These are phyloP conservation scores for Aureobasidium leucospermi DNA, from an alignment of 2,329 filamentous ascomycete species.

Conservation along the genomic window DNA sequence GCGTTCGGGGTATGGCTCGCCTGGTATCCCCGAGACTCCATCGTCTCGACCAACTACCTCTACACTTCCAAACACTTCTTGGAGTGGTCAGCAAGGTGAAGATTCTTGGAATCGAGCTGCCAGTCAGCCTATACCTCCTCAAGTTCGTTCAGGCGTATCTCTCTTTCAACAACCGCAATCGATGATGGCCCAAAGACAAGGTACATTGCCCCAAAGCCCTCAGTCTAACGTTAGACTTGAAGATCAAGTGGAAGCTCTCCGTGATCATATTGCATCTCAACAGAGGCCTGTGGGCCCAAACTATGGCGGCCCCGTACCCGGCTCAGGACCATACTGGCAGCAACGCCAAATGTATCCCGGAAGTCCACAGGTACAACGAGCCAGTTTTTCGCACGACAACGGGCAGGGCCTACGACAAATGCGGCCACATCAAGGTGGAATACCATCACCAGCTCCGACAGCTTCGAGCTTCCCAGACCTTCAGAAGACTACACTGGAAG, in stretches of 20 bases:
- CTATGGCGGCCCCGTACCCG: background rate
- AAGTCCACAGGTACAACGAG: slow-evolving; percentile 12
- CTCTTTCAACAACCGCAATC: slow-evolving; percentile 1
- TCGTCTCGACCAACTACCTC: slow-evolving; percentile 26
- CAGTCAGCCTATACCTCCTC: slow-evolving; percentile 4
- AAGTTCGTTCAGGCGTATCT: slow-evolving; percentile 5
- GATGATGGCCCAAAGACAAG: slow-evolving; percentile 4
- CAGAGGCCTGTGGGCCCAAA: background rate
- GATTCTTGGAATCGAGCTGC: slow-evolving; percentile 23
- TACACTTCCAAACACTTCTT: slow-evolving; percentile 19
- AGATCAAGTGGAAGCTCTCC: slow-evolving; percentile 2
- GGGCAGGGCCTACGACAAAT: background rate
- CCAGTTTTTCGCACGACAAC: background rate
- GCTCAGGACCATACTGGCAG: background rate
- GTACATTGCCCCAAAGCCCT: slow-evolving; percentile 15
- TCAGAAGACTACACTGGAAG: slow-evolving; percentile 31
- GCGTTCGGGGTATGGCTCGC: slow-evolving; percentile 25
- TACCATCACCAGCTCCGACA: slow-evolving; percentile 7
- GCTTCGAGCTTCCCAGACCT: slow-evolving; percentile 19
- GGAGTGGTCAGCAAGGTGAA: slow-evolving; percentile 23
- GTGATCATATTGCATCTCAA: background rate
- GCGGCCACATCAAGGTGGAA: background rate
- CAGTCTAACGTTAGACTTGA: slow-evolving; percentile 2
- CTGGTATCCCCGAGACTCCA: slow-evolving; percentile 25
- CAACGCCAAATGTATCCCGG: background rate